Percentiles rank a stretch among this genome's conserved stretches.
Conservation (phyloP, 169 alveolate species). For the Prorocentrum cordatum region DNA sequence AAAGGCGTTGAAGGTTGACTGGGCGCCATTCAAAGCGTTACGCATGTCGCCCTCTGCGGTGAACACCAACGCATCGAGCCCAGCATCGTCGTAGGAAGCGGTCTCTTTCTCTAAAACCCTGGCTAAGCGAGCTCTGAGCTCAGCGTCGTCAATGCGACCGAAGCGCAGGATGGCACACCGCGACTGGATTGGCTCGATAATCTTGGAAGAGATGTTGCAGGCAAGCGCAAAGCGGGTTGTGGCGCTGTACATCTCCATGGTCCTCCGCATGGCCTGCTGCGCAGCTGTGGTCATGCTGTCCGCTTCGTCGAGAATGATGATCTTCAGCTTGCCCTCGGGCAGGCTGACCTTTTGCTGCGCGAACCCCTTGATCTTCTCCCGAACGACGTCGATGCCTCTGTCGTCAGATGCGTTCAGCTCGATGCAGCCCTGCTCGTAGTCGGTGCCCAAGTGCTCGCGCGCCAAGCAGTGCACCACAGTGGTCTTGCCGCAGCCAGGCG, state of each 20-base stretch:
- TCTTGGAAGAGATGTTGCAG: constrained; percentile 95
- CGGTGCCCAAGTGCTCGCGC: constrained; percentile 88
- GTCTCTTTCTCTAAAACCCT: constrained; percentile 29
- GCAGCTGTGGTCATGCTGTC: constrained; percentile 99
- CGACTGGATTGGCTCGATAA: constrained; percentile 96
- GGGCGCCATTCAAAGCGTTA: constrained; percentile 37
- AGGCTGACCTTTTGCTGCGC: constrained; percentile 55
- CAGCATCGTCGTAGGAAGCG: constrained; percentile 54
- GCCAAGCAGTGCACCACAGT: constrained; percentile 96
- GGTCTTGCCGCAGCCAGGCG: constrained; percentile 99
- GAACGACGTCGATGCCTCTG: constrained; percentile 97
- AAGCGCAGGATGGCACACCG: constrained; percentile 98
- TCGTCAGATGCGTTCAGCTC: constrained; percentile 99
- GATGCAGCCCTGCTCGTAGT: constrained; percentile 84
- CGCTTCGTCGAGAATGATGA: constrained; percentile 98
- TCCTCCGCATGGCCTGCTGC: constrained; percentile 95
- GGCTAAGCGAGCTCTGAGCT: constrained; percentile 69
- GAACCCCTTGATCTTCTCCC: constrained; percentile 90
- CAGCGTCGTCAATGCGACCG: constrained; percentile 89
- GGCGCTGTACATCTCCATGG: constrained; percentile 94
- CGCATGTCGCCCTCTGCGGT: constrained; percentile 67
- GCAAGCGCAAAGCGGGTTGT: constrained; percentile 98
- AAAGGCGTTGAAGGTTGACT: constrained; percentile 62
- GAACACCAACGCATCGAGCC: constrained; percentile 31
- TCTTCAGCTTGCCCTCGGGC: constrained; percentile 70